Base-by-base conservation (phyloP, 352 stramenopile genomes). In the Pilasporangium apinafurcum region DNA sequence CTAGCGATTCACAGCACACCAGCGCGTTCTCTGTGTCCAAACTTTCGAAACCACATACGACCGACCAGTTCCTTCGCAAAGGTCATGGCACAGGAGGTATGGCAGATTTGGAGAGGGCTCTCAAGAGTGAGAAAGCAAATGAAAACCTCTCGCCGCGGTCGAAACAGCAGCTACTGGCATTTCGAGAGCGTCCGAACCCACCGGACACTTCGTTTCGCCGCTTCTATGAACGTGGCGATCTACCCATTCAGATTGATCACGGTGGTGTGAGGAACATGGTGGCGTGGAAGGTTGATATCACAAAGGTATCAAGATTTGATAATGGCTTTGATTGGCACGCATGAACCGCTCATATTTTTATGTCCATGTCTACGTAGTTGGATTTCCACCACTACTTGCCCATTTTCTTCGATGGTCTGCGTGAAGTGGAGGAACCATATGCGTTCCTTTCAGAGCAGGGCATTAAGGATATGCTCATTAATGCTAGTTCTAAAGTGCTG, bases 321-420 rank as follows among this genome's bases (percentile, higher is more conserved):
- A 8, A 37, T n/a, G n/a, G n/a, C n/a, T 12, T 28, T 25, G 12
- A 5, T 27, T 14, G 17, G 6, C 2, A 20, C 8, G 8, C 6
- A 26, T 30, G 20, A 29, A 6, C 24, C 7, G 29, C 10, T 27
- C 8, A 16, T 26, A 26, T 8, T n/a, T 18, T 14, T 21, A 9
- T 8, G 43, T 10, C 47, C 32, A 40, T 40, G 7, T 48, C 4
- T 17, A 21, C 54, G 6, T 56, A 97, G 70, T 78, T 99, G 7
- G 96, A 99, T 58, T 99, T 98, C 53, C 96, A 99, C 53, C 95
- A 99, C 66, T 99, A 99, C 53, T 67, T 99, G 9, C 96, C 96
- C 6, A 97, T 99, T 44, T 99, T 99, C 68, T 98, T 98, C 45
- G 96, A 99, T 44, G 96, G 96, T 12, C 66, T 99, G 8, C 88